These are phyloP conservation scores for Prosopis cineraria DNA, from an alignment of 306 rosid genomes.

Conservation along the genomic window DNA sequence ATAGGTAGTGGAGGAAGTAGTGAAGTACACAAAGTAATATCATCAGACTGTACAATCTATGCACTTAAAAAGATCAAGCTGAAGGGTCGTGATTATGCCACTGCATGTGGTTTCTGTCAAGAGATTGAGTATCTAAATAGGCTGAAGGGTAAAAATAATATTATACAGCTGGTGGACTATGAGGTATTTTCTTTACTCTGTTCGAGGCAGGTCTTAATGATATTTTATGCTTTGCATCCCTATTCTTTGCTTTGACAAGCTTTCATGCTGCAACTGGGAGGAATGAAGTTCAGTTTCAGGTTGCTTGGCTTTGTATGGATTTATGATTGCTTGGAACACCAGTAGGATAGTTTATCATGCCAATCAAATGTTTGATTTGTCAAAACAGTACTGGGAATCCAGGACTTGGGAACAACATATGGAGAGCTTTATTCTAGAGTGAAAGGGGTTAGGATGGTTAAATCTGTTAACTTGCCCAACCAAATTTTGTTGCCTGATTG, in stretches of 20 bases:
- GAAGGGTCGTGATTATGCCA: constrained; percentile 94
- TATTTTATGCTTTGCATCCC: constrained; percentile 14
- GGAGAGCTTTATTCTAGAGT: background rate
- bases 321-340: background rate
- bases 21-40: constrained; percentile 98
- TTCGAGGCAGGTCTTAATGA: constrained; percentile 16
- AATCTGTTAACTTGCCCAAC: background rate
- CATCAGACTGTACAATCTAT: constrained; percentile 87
- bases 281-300: background rate
- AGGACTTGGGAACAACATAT: background rate
- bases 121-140: constrained; percentile 90
- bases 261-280: background rate
- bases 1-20: constrained; percentile 99
- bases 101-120: constrained; percentile 98
- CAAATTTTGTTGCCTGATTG: background rate
- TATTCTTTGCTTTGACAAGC: background rate
- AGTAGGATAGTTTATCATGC: background rate
- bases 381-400: background rate
- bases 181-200: constrained; percentile 62
- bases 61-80: constrained; percentile 92
- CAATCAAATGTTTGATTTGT: background rate
- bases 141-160: constrained; percentile 83
- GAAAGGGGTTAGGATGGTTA: background rate
- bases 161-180: constrained; percentile 89
- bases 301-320: background rate